phyloP scores from a whole-genome alignment of 2,329 filamentous ascomycete genomes.

The Penicillium verrucosum region DNA sequence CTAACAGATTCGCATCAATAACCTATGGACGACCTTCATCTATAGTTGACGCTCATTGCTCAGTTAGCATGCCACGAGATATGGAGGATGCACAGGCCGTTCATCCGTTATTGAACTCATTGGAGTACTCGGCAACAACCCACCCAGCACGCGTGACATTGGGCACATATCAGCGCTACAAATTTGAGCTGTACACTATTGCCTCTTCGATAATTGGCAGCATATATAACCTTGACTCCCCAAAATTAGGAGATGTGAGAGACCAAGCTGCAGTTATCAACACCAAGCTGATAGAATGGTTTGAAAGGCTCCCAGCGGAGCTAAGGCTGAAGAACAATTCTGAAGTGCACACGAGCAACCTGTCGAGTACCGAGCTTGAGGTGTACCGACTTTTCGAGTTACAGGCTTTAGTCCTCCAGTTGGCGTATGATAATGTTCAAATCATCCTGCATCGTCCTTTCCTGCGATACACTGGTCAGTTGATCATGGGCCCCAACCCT shows the following conservation, averaged over 20 bases:
- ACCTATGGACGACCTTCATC: background rate
- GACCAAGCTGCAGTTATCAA: background rate
- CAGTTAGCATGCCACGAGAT: background rate
- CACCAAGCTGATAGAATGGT: background rate
- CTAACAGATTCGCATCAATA: background rate
- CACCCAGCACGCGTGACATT: background rate
- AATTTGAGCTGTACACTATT: background rate
- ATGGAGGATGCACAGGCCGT: background rate
- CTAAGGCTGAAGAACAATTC: background rate
- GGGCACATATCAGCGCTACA: background rate
- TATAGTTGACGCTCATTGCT: background rate
- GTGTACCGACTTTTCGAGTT: background rate
- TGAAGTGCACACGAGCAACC: background rate
- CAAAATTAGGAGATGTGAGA: background rate
- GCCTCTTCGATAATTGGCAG: background rate
- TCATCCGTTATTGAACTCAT: background rate
- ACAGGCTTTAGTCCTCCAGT: constrained; percentile 2
- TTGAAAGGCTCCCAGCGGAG: background rate
- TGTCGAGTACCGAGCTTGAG: background rate
- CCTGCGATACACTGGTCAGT: background rate
- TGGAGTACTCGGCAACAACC: background rate
- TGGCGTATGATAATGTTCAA: constrained; percentile 6
- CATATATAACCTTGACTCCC: background rate
- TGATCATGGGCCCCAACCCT: background rate
- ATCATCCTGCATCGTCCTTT: background rate